Evolutionary conservation across 345 rosid species (phyloP).

Genomic region (Eucalyptus camaldulensis): DNA sequence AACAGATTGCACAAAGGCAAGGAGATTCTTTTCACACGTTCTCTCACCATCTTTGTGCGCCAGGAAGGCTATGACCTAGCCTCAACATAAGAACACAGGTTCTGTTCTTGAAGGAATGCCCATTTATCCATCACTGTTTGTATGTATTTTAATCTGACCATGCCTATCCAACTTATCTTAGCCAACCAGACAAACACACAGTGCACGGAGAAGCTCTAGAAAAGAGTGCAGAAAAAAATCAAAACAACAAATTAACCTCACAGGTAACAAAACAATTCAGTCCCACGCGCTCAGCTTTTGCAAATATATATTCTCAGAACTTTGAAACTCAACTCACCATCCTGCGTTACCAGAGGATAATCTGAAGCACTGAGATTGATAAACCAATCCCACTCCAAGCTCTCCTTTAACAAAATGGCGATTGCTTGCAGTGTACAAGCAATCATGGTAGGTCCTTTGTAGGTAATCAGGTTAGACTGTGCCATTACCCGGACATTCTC

Average conservation of each 20-base stretch:
- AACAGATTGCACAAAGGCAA: not conserved
- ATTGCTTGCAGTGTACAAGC: conserved; percentile 91
- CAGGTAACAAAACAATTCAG: not conserved
- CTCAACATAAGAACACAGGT: not conserved
- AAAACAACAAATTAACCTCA: not conserved
- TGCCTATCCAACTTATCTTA: not conserved
- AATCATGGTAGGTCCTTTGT: conserved; percentile 91
- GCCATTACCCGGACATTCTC: conserved; percentile 91
- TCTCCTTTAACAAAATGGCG: conserved; percentile 70
- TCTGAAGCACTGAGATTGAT: conserved; percentile 90
- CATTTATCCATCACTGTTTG: not conserved
- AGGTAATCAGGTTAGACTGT: conserved; percentile 84
- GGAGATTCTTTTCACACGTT: not conserved
- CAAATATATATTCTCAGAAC: not conserved
- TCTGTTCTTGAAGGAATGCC: not conserved
- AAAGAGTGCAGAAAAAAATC: not conserved
- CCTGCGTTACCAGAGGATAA: conserved; percentile 89
- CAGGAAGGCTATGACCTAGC: not conserved
- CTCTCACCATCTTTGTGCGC: not conserved
- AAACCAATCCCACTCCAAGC: conserved; percentile 94
- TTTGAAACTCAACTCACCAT: conserved; percentile 43
- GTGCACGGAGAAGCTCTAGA: not conserved
- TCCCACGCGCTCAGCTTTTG: not conserved
- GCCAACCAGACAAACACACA: not conserved
- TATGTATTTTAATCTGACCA: not conserved